Base-by-base conservation (phyloP, 2,329 filamentous ascomycete genomes). In the Fusarium pseudocircinatum region DNA sequence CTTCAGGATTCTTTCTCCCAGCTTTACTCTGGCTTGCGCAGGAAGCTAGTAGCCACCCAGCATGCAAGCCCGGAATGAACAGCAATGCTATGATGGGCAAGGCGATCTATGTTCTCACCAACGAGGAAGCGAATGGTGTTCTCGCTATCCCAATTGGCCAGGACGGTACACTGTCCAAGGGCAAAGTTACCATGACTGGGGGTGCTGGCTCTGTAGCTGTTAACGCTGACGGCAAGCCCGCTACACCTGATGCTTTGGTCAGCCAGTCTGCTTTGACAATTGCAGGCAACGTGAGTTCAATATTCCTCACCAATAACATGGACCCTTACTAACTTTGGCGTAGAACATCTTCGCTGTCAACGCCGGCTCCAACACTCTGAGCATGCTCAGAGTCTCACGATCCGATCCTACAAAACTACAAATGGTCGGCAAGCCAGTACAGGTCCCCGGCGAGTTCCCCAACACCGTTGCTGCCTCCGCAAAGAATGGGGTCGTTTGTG, bases 61-160 rank as follows among this genome's bases (percentile, higher is more conserved):
- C 68, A 14, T 58, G 50, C 24, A 61, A 54, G 11, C 43, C 58
- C 10, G 34, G 40, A 4, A 69, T 60, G 58, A 54, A 63, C 16
- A 50, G 20, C 11, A 63, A 40, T 12, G 52, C 44, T 1, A 34
- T 49, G 15, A 47, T 14, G n/a, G 52, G 36, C 22, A 87, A 86
- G 75, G 88, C 88, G 0, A 75, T 90, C 24, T 91, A 91, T 78
- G 79, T 90, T 60, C 79, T 89, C 43, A 88, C 85, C 40, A 92
- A 91, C 72, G 83, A 87, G 6, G 72, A 83, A 1, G 69, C 75
- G 15, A 88, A 90, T 60, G 78, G 83, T 0, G 82, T 91, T 4
- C 81, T 89, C 4, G 85, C 88, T 0, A 60, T 91, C 3, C 83
- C 85, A 0, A 83, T 90, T 39, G 80, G 77, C 0, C 50, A 70